Evolutionary conservation across 2,329 filamentous ascomycete genomes (phyloP).

Genomic region (Zopfia rhizophila): DNA sequence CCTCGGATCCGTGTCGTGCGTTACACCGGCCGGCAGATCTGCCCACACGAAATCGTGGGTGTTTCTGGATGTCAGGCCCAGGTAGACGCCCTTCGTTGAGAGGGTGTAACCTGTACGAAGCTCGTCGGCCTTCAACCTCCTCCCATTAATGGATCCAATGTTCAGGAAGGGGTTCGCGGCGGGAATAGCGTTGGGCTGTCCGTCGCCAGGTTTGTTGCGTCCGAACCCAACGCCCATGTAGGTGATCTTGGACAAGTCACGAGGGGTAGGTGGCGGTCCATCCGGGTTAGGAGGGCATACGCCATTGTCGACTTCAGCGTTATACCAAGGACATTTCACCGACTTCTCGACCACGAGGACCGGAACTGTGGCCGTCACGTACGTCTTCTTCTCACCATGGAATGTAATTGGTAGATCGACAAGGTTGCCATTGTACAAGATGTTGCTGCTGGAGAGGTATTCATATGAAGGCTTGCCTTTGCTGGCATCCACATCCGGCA

Average conservation of each 20-base stretch:
- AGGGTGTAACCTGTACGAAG: conserved; percentile 42
- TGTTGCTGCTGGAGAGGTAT: conserved; percentile 47
- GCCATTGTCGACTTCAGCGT: conserved; percentile 35
- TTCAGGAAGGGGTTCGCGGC: conserved; percentile 50
- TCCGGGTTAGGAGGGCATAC: conserved; percentile 42
- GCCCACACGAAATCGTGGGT: conserved; percentile 34
- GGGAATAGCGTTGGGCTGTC: conserved; percentile 41
- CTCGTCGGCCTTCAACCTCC: conserved; percentile 9
- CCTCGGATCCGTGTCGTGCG: conserved; percentile 37
- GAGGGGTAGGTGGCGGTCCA: conserved; percentile 32
- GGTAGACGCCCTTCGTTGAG: conserved; percentile 40
- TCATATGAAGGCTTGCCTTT: conserved; percentile 41
- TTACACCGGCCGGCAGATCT: conserved; percentile 37
- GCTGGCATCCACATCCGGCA: conserved; percentile 35
- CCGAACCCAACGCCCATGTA: conserved; percentile 52
- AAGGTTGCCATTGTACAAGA: conserved; percentile 45
- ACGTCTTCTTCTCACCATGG: conserved; percentile 28
- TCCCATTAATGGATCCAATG: conserved; percentile 38
- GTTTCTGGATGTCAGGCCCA: conserved; percentile 40
- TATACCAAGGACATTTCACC: conserved; percentile 47
- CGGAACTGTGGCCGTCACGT: conserved; percentile 38
- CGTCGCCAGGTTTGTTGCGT: conserved; percentile 39
- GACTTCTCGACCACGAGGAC: conserved; percentile 47
- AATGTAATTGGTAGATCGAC: conserved; percentile 42
- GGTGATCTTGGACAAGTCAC: conserved; percentile 42